phyloP scores from a whole-genome alignment of 2,329 filamentous ascomycete species.

The Pseudocercospora cruenta region DNA sequence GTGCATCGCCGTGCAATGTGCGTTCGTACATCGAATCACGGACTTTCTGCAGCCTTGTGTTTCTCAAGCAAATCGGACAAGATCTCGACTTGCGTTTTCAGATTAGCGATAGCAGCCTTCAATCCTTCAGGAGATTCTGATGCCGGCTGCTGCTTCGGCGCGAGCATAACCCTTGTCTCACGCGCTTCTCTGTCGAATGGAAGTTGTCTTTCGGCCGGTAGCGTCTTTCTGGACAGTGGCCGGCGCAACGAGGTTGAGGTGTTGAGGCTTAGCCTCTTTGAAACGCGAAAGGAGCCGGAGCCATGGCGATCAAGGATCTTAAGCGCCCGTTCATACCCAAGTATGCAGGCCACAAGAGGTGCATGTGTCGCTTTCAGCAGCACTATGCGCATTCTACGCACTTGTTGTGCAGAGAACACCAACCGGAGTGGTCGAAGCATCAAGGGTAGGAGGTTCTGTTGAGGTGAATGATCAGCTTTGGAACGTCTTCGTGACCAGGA shows the following conservation, averaged over 20 bases:
- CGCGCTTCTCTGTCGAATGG: slow-evolving; percentile 26
- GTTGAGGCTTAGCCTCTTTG: slow-evolving; percentile 19
- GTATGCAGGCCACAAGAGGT: slow-evolving; percentile 71
- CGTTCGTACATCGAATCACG: slow-evolving; percentile 17
- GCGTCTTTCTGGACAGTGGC: slow-evolving; percentile 24
- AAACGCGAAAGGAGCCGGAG: slow-evolving; percentile 21
- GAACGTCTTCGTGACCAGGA: slow-evolving; percentile 11
- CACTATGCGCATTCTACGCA: slow-evolving; percentile 64
- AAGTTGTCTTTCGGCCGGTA: slow-evolving; percentile 19
- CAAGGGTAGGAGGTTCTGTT: slow-evolving; percentile 72
- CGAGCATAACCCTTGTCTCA: slow-evolving; percentile 19
- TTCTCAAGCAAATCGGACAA: slow-evolving; percentile 25
- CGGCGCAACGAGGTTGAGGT: slow-evolving; percentile 25
- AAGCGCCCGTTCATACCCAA: slow-evolving; percentile 62
- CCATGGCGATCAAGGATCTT: slow-evolving; percentile 25
- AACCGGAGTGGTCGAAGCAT: slow-evolving; percentile 73
- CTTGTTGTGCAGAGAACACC: slow-evolving; percentile 65
- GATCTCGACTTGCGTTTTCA: slow-evolving; percentile 28
- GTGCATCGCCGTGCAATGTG: neutral
- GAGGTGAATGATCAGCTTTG: slow-evolving; percentile 22
- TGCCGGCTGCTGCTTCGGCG: slow-evolving; percentile 21
- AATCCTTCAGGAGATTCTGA: slow-evolving; percentile 22
- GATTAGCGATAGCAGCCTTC: slow-evolving; percentile 27
- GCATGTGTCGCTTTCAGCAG: slow-evolving; percentile 63
- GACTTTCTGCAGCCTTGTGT: slow-evolving; percentile 9